Base-by-base conservation (phyloP, 495 filamentous ascomycete species). In the Penicillium malachiteum region DNA sequence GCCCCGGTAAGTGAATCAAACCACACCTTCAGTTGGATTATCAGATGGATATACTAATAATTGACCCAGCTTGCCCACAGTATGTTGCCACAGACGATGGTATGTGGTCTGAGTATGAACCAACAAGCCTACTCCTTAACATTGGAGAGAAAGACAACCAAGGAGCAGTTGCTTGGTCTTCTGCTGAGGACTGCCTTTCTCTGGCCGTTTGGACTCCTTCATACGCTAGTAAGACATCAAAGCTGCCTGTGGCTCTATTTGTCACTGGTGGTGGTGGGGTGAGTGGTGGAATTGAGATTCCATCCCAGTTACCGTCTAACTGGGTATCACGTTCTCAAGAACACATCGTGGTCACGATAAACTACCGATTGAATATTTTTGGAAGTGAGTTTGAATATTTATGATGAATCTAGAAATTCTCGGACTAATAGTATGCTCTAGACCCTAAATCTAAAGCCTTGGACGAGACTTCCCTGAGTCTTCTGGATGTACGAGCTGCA, bases 401-500 rank as follows among this genome's bases (percentile, higher is more conserved):
- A 26, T n/a, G n/a, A 26, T 26, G 4, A 26, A 1, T 4, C 21
- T 26, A 26, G 21, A 1, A 26, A 26, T 1, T 26, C 21, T 26
- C 21, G 1, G 21, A 26, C 21, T 26, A 26, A 26, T 4, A 2
- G 21, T 26, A 26, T 26, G 4, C 32, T 5, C 17, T 13, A 60
- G 50, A 64, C 41, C 53, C 61, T 21, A 64, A 56, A 31, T 56
- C 48, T 11, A 6, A 52, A 14, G 71, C 62, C 10, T 43, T 72
- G 10, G 54, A 64, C 4, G 57, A 64, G 41, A 66, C 67, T n/a
- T 80, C 76, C 47, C 70, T 79, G 3, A 83, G 82, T 13, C 72
- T 82, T 9, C 71, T 85, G 14, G 83, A 88, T 68, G 78, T 85
- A 59, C 77, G 85, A 21, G 74, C 82, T 59, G 81, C 78, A 5